Conservation (phyloP, 768 basidiomycete species). For the Cyclocybe aegerita region DNA sequence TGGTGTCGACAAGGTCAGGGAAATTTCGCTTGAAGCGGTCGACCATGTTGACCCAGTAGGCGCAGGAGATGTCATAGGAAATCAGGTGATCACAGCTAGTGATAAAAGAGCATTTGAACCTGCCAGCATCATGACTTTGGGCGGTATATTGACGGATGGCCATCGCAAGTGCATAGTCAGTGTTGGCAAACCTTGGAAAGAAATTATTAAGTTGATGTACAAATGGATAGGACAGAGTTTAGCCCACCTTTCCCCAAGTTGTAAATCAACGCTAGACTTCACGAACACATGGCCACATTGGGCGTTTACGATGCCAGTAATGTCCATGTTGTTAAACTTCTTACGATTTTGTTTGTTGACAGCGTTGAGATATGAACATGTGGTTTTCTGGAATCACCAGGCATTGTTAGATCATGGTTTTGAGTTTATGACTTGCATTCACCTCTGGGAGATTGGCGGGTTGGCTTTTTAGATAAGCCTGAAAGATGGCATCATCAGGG, state of each 20-base stretch:
- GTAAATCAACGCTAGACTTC: conserved; percentile 24
- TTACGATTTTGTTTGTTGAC: conserved; percentile 22
- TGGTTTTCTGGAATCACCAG: conserved; percentile 9
- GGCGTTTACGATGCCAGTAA: conserved; percentile 22
- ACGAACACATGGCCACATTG: conserved; percentile 27
- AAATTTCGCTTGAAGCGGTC: conserved; percentile 11
- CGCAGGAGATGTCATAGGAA: conserved; percentile 27
- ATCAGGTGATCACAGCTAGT: background rate
- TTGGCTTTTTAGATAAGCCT: conserved; percentile 7
- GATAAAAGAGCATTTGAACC: too few species aligned
- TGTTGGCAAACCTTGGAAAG: conserved; percentile 17
- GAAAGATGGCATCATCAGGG: conserved; percentile 11
- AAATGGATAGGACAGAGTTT: too few species aligned
- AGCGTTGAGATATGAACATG: conserved; percentile 22
- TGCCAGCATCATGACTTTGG: too few species aligned
- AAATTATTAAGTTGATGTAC: background rate
- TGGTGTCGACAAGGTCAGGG: conserved; percentile 6
- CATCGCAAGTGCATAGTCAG: conserved; percentile 14
- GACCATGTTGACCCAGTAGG: conserved; percentile 16
- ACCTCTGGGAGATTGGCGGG: background rate
- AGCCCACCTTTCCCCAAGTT: conserved; percentile 25
- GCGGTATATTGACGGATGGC: too few species aligned
- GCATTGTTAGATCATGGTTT: background rate
- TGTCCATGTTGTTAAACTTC: conserved; percentile 27
- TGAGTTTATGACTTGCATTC: background rate